phyloP scores from a whole-genome alignment of 257 asterid species.

The Przewalskia tangutica region DNA sequence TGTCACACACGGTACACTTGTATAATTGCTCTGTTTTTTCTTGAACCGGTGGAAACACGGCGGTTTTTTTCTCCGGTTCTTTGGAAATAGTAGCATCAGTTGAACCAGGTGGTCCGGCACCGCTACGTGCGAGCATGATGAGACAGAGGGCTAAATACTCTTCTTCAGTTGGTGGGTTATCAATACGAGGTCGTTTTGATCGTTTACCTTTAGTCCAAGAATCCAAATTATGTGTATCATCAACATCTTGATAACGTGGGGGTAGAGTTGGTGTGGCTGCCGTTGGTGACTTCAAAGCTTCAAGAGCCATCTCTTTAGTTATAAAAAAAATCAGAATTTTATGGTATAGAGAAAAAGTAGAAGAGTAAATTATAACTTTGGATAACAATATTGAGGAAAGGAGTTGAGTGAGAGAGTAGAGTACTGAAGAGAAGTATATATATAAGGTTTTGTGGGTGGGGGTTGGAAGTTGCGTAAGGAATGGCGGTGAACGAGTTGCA shows the following conservation, averaged over 20 bases:
- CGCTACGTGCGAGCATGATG: conserved; percentile 47
- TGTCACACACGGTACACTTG: conserved; percentile 59
- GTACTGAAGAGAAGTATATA: conserved; percentile 11
- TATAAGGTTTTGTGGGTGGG: not conserved
- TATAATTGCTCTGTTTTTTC: conserved; percentile 10
- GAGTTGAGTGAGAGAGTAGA: conserved; percentile 24
- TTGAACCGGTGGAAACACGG: not conserved
- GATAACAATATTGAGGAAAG: not conserved
- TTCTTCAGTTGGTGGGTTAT: conserved; percentile 24
- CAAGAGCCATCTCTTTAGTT: conserved; percentile 41
- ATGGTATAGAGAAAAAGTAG: not conserved
- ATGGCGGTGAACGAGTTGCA: conserved; percentile 47
- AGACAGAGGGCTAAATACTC: conserved; percentile 64
- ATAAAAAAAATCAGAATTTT: not conserved
- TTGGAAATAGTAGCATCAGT: not conserved
- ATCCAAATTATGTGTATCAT: conserved; percentile 1
- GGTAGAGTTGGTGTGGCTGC: conserved; percentile 16
- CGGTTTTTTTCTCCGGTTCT: not conserved
- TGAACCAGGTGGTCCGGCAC: not conserved
- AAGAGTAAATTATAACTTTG: not conserved
- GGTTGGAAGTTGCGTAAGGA: conserved; percentile 69
- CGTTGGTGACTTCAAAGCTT: conserved; percentile 35
- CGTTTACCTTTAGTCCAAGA: conserved; percentile 38
- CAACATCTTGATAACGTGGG: not conserved
- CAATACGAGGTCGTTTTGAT: conserved; percentile 31